These are phyloP conservation scores for Solanum sparsipilum DNA, from an alignment of 257 asterid genomes.

Conservation along the genomic window DNA sequence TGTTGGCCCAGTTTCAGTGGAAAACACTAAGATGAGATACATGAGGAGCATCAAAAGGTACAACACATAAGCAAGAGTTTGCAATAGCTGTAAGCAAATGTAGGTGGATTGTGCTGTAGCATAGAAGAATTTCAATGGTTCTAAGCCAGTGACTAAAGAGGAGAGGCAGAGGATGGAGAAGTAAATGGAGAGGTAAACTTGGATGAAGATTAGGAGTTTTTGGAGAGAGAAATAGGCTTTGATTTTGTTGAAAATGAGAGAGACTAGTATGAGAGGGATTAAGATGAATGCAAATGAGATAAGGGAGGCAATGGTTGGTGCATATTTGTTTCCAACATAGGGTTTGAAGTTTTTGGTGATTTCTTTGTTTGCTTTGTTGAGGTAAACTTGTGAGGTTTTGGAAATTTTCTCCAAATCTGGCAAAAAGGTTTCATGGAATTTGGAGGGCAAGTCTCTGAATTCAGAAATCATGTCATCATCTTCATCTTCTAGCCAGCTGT, in stretches of 20 bases:
- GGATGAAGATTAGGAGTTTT: conserved; percentile 71
- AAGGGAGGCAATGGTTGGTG: conserved; percentile 54
- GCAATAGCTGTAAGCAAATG: conserved; percentile 62
- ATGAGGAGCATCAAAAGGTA: conserved; percentile 77
- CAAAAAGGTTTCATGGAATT: conserved; percentile 58
- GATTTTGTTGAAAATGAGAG: conserved; percentile 59
- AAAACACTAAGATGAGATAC: conserved; percentile 71
- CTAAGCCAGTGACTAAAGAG: conserved; percentile 60
- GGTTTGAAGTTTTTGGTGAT: conserved; percentile 78
- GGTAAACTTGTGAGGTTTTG: conserved; percentile 48
- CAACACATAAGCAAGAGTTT: conserved; percentile 60
- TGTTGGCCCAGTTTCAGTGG: conserved; percentile 53
- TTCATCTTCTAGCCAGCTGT: conserved; percentile 35
- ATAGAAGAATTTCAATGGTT: conserved; percentile 75
- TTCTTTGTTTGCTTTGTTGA: conserved; percentile 59
- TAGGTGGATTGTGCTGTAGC: conserved; percentile 80
- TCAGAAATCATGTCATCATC: conserved; percentile 56
- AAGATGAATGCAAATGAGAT: conserved; percentile 67
- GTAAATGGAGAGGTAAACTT: conserved; percentile 69
- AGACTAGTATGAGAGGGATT: conserved; percentile 63
- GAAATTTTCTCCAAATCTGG: conserved; percentile 82
- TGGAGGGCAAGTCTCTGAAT: conserved; percentile 57
- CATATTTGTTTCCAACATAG: conserved; percentile 73
- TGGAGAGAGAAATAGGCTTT: conserved; percentile 83
- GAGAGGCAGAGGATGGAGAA: conserved; percentile 71